Evolutionary conservation across 1,284 basidiomycete species (phyloP), one percentile per base, ranked within the genome.

Genomic region (Cutaneotrichosporon sp.): DNA sequence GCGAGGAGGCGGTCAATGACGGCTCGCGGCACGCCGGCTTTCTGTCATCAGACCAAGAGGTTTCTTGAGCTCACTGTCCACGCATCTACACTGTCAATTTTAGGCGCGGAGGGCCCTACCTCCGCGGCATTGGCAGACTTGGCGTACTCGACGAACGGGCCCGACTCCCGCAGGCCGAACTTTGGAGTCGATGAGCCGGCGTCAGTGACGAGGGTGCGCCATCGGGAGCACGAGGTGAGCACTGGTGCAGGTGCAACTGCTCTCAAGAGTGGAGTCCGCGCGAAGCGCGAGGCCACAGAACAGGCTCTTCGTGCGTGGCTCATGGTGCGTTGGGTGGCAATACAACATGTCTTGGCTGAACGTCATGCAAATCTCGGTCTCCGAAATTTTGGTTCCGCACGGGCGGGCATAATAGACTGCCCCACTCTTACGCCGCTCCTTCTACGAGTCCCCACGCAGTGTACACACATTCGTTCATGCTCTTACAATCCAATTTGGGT

Each of bases 21-120:
- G 14, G 10, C 31, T 0, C 34, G 50, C 38, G 60, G 61, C 2
- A 69, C 47, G 9, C 65, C 63, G 0, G 58, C 58, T 30, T 57
- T 60, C 67, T 68, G 61, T 2, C 11, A 52, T 68, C 16, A 68
- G 64, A n/a, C 30, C 2, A 7, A 11, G 7, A 30, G 8, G 8
- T 21, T 5, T 1, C 11, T 26, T 26, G 26, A 31, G 56, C 65
- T 67, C 46, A 67, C 65, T 2, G 22, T 62, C 65, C 65, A 67
- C 2, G 65, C 58, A 22, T 66, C 58, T 8, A 56, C 38, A 13
- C 36, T 56, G 36, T 38, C 38, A 13, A 40, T 30, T 8, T 30
- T n/a, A 18, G 40, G 14, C 5, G 40, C 40, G 40, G 40, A 42
- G 14, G 40, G 40, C 30, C 5, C 14, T 10, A 26, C 22, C 26